These are phyloP conservation scores for Carex pumila DNA, from an alignment of 176 grass and related monocot genomes.

Conservation along the genomic window DNA sequence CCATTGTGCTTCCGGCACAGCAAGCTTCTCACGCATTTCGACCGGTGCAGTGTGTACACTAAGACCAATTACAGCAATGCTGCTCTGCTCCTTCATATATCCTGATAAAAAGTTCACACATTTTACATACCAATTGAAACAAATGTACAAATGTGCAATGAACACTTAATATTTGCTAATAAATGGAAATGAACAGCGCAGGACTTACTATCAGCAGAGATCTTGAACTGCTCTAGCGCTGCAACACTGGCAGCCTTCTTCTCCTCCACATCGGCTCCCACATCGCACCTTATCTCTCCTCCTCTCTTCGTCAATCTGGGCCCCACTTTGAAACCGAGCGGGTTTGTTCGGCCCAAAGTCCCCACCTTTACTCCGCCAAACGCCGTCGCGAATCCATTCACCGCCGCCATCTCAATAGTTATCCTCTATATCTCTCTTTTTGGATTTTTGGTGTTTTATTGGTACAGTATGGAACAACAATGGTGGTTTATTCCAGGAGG, in stretches of 20 bases:
- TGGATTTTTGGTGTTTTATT: background rate
- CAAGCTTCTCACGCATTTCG: conserved; percentile 95
- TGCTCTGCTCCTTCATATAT: conserved; percentile 97
- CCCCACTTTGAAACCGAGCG: conserved; percentile 22
- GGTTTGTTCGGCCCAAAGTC: background rate
- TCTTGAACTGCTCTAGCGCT: conserved; percentile 96
- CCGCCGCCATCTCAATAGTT: conserved; percentile 36
- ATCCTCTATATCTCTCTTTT: background rate
- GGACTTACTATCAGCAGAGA: conserved; percentile 86
- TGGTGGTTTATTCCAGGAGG: conserved; percentile 8
- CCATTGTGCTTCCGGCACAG: conserved; percentile 83
- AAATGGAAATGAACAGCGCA: background rate
- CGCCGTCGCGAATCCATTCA: conserved; percentile 33
- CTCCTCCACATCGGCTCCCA: conserved; percentile 39
- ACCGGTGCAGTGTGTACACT: conserved; percentile 91
- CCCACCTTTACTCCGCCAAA: conserved; percentile 21
- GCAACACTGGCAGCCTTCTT: conserved; percentile 47
- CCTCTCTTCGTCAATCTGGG: background rate
- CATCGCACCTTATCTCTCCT: conserved; percentile 61
- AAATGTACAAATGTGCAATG: background rate
- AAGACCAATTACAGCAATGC: conserved; percentile 86
- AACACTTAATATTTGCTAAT: background rate
- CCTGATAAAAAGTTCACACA: conserved; percentile 28
- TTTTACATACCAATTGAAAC: background rate
- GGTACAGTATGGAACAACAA: background rate